These are phyloP conservation scores for Malassezia furfur DNA, from an alignment of 1,284 basidiomycete species.

Conservation along the genomic window DNA sequence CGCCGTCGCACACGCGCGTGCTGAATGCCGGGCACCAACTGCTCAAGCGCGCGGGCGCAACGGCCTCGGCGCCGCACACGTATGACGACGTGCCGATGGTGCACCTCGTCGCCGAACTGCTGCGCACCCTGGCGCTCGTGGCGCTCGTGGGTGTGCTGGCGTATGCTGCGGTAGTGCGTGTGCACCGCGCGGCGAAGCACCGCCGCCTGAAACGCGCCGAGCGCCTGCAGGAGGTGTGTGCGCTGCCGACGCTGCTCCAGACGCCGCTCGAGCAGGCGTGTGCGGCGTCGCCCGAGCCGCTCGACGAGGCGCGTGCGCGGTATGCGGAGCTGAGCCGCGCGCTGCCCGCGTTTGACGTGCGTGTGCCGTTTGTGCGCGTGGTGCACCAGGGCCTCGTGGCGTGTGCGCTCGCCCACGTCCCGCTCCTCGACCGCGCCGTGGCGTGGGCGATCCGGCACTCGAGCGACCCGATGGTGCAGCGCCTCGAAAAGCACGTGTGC, in stretches of 20 bases:
- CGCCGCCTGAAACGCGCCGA: neutral
- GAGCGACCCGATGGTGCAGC: neutral
- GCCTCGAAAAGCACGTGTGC: neutral
- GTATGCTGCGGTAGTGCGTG: neutral
- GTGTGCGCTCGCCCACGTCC: neutral
- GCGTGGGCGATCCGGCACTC: neutral
- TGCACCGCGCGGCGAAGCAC: neutral
- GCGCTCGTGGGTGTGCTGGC: slow-evolving; percentile 26
- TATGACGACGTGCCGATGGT: slow-evolving; percentile 32
- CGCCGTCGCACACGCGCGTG: slow-evolving; percentile 21
- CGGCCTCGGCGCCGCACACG: slow-evolving; percentile 19
- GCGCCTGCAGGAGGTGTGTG: neutral
- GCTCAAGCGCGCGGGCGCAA: slow-evolving; percentile 26
- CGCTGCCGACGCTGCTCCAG: neutral
- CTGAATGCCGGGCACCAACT: slow-evolving; percentile 39
- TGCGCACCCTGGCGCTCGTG: slow-evolving; percentile 25
- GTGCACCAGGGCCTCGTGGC: neutral
- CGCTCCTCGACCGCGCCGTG: neutral
- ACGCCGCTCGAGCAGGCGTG: slow-evolving; percentile 6
- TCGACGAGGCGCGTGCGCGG: neutral
- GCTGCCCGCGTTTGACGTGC: neutral
- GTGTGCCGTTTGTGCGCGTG: neutral
- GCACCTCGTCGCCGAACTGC: slow-evolving; percentile 29
- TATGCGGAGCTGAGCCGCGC: slow-evolving; percentile 3
- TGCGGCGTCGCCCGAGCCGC: neutral